phyloP scores from a whole-genome alignment of 352 stramenopile genomes.

The Pythium dissotocum region DNA sequence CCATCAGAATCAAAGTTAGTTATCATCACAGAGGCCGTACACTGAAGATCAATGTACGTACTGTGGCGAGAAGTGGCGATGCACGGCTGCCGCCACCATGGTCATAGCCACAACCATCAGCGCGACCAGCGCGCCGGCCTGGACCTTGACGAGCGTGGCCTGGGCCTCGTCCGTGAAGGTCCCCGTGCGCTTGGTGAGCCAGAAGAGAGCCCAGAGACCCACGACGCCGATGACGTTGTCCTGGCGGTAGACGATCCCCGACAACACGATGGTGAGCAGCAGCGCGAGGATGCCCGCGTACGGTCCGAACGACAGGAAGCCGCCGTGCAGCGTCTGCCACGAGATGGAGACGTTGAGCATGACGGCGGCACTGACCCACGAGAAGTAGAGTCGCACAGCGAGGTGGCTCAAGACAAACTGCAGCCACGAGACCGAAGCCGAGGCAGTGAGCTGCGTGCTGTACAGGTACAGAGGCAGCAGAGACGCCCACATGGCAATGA shows the following conservation, averaged over 20 bases:
- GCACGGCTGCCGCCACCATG: slow-evolving; percentile 1
- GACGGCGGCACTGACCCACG: slow-evolving; percentile 54
- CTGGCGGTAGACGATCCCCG: slow-evolving; percentile 44
- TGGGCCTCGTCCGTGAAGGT: slow-evolving; percentile 12
- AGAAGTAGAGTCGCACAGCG: slow-evolving; percentile 60
- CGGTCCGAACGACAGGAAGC: slow-evolving; percentile 38
- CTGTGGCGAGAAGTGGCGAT: slow-evolving; percentile 19
- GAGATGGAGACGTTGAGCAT: slow-evolving; percentile 59
- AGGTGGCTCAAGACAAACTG: slow-evolving; percentile 61
- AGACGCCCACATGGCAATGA: slow-evolving; percentile 56
- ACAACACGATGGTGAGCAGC: slow-evolving; percentile 45
- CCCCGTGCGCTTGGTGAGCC: slow-evolving; percentile 43
- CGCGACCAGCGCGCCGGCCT: slow-evolving; percentile 13
- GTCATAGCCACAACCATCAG: slow-evolving; percentile 15
- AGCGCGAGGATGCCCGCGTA: slow-evolving; percentile 50
- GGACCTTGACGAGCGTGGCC: slow-evolving; percentile 13
- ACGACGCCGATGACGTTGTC: slow-evolving; percentile 60
- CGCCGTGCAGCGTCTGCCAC: slow-evolving; percentile 42
- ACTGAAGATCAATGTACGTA: slow-evolving; percentile 1
- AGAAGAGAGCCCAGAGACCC: slow-evolving; percentile 49
- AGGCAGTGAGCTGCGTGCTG: slow-evolving; percentile 40
- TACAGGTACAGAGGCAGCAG: slow-evolving; percentile 65
- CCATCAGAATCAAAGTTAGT: neutral
- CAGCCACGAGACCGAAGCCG: slow-evolving; percentile 38
- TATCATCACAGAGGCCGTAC: neutral